A percentile compares a stretch with the other conserved stretches of the same genome.
These are phyloP conservation scores for Crithidia bombi DNA, from an alignment of 208 protist species.

Conservation along the genomic window DNA sequence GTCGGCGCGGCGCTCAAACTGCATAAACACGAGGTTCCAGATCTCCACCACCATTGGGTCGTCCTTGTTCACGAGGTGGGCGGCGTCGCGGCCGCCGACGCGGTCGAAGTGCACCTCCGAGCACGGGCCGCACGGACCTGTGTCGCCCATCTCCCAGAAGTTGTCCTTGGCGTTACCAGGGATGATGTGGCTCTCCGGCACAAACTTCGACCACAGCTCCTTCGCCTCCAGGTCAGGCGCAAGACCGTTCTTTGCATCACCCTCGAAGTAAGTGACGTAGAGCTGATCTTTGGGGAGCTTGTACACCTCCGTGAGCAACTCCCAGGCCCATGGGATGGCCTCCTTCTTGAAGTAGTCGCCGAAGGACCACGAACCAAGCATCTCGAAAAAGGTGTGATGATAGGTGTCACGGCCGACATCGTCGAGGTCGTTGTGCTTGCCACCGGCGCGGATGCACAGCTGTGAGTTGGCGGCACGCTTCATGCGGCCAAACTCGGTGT, in stretches of 20 bases:
- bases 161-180: slow-evolving; percentile 97
- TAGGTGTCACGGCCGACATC: slow-evolving; percentile 99
- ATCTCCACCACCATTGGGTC: slow-evolving; percentile 99
- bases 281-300: slow-evolving; percentile 91
- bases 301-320: slow-evolving; percentile 97
- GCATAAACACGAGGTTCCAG: slow-evolving; percentile 99
- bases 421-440: slow-evolving; percentile 99
- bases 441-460: slow-evolving; percentile 99
- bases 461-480: slow-evolving; percentile 97
- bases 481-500: slow-evolving; percentile 92
- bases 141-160: slow-evolving; percentile 99
- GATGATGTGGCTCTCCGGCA: slow-evolving; percentile 93
- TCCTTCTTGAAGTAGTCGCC: slow-evolving; percentile 99
- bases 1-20: slow-evolving; percentile 96
- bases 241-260: slow-evolving; percentile 89
- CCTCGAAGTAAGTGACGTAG: slow-evolving; percentile 99
- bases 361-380: slow-evolving; percentile 99
- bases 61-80: slow-evolving; percentile 97
- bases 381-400: slow-evolving; percentile 99
- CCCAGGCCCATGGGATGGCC: slow-evolving; percentile 97
- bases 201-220: slow-evolving; percentile 92
- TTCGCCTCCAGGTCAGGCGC: slow-evolving; percentile 93
- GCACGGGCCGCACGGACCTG: slow-evolving; percentile 98
- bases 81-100: slow-evolving; percentile 96
- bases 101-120: slow-evolving; percentile 99